phyloP scores from a whole-genome alignment of 495 filamentous ascomycete genomes.

The Cercophora newfieldiana region DNA sequence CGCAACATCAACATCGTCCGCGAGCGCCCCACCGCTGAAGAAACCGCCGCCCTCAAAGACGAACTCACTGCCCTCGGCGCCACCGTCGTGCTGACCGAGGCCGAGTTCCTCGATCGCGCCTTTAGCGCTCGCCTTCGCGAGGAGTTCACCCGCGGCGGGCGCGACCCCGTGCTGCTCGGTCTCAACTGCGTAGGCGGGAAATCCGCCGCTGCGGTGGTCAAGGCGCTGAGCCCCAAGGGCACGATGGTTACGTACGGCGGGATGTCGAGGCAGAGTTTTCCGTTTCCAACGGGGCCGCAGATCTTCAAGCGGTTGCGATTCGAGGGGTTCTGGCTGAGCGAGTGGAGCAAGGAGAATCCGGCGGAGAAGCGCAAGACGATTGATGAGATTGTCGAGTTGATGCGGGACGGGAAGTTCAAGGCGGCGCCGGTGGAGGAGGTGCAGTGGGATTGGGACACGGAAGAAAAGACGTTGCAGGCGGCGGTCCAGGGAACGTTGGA shows the following conservation, averaged over 20 bases:
- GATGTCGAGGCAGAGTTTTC: constrained; percentile 84
- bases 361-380: constrained; percentile 75
- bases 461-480: constrained; percentile 61
- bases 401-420: constrained; percentile 71
- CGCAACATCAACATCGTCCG: constrained; percentile 85
- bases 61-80: constrained; percentile 75
- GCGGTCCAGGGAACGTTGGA: constrained; percentile 81
- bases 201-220: constrained; percentile 69
- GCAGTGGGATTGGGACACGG: constrained; percentile 77
- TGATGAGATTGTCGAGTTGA: constrained; percentile 74
- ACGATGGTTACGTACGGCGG: constrained; percentile 92
- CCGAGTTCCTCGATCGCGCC: constrained; percentile 60
- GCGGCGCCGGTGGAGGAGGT: constrained; percentile 79
- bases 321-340: constrained; percentile 91
- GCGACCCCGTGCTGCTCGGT: constrained; percentile 69
- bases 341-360: constrained; percentile 77
- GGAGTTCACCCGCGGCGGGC: constrained; percentile 63
- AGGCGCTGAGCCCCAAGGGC: constrained; percentile 61
- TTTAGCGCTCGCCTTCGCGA: constrained; percentile 66
- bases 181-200: constrained; percentile 97
- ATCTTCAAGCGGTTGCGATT: constrained; percentile 91
- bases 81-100: constrained; percentile 77
- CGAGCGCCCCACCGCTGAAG: constrained; percentile 59
- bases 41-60: constrained; percentile 64
- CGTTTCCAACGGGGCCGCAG: constrained; percentile 71